A percentile compares a stretch with the other conserved stretches of the same genome.
Conservation (phyloP, 306 rosid species). For the Cucurbita argyrosperma region DNA sequence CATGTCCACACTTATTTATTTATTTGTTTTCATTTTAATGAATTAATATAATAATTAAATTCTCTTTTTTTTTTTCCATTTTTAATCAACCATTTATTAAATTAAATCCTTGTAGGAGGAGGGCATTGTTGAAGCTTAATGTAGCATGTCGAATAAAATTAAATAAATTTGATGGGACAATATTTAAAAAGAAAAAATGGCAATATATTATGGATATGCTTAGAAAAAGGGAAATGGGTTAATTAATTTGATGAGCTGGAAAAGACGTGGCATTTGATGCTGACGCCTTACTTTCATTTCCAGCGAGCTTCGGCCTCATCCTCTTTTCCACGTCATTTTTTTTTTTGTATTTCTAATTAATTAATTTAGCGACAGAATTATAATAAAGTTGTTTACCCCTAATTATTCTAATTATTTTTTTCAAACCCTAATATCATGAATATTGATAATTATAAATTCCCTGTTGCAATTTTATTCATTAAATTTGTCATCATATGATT, state of each 20-base stretch:
- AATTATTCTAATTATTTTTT: neutral
- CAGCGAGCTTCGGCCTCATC: neutral
- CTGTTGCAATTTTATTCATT: neutral
- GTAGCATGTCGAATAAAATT: neutral
- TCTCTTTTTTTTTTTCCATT: too few relatives aligned
- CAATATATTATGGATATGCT: neutral
- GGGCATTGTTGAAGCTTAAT: neutral
- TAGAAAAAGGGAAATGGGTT: neutral
- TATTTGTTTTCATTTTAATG: neutral
- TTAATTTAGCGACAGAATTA: neutral
- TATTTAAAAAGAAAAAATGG: neutral
- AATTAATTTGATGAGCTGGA: slow-evolving; percentile 4
- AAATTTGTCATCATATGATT: neutral
- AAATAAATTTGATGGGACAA: neutral
- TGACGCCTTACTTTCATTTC: neutral
- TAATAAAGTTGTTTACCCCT: neutral
- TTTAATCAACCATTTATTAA: too few relatives aligned
- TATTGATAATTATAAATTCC: neutral
- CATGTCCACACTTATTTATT: neutral
- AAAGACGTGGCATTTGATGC: slow-evolving; percentile 6
- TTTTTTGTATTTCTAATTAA: neutral
- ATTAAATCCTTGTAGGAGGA: too few relatives aligned
- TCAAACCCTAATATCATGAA: neutral
- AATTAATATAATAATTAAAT: too few relatives aligned
- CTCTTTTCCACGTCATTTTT: neutral